These are phyloP conservation scores for Candida pseudoviswanathii DNA, from an alignment of 1,139 yeast species.

Conservation along the genomic window DNA sequence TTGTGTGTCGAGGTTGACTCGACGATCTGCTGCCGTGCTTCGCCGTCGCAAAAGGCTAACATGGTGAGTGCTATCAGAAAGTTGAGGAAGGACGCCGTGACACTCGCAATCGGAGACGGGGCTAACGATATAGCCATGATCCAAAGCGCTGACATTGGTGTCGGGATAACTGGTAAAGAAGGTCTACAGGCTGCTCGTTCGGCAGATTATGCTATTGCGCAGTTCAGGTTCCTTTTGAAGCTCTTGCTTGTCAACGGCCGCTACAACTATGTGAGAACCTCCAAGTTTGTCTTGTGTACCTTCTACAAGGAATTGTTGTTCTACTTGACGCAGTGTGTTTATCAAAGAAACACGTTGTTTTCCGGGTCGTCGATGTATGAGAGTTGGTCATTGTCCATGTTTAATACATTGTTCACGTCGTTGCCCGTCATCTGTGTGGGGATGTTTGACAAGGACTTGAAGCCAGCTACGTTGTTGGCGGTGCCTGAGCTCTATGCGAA, in stretches of 20 bases:
- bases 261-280: slow-evolving; percentile 88
- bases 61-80: slow-evolving; percentile 81
- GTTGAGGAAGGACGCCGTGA: slow-evolving; percentile 66
- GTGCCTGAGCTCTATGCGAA: slow-evolving; percentile 85
- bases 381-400: slow-evolving; percentile 96
- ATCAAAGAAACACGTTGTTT: slow-evolving; percentile 83
- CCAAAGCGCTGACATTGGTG: slow-evolving; percentile 96
- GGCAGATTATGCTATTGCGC: slow-evolving; percentile 94
- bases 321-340: slow-evolving; percentile 84
- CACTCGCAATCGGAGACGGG: slow-evolving; percentile 98
- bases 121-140: slow-evolving; percentile 99
- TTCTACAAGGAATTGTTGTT: slow-evolving; percentile 92
- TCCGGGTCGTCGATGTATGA: slow-evolving; percentile 94
- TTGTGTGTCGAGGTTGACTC: slow-evolving; percentile 87
- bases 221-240: slow-evolving; percentile 81
- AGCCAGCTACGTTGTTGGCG: slow-evolving; percentile 85
- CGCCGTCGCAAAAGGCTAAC: slow-evolving; percentile 93
- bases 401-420: slow-evolving; percentile 92
- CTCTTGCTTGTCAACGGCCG: slow-evolving; percentile 91
- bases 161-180: slow-evolving; percentile 96
- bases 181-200: slow-evolving; percentile 96
- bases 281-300: slow-evolving; percentile 90
- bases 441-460: slow-evolving; percentile 90
- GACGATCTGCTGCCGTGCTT: slow-evolving; percentile 93
- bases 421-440: slow-evolving; percentile 91